phyloP scores from a whole-genome alignment of 257 asterid species.

The Nicotiana sylvestris region DNA sequence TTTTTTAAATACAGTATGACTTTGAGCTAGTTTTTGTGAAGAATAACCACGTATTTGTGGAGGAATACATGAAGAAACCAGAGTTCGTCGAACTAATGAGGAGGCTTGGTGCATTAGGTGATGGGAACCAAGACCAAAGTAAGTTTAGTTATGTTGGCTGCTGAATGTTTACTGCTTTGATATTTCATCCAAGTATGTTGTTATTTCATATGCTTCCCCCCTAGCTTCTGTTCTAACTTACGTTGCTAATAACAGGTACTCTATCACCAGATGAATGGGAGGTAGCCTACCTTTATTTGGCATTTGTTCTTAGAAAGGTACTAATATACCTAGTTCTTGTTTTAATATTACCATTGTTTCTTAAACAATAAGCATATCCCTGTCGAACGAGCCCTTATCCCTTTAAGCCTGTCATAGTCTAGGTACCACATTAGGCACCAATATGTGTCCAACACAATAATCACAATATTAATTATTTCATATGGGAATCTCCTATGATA shows the following conservation, averaged over 20 bases:
- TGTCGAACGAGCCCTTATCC: neutral
- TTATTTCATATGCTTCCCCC: neutral
- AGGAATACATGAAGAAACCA: slow-evolving; percentile 84
- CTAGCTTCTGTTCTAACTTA: neutral
- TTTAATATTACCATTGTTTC: neutral
- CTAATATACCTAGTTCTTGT: neutral
- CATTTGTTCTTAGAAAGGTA: slow-evolving; percentile 86
- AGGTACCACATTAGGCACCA: neutral
- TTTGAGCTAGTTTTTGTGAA: slow-evolving; percentile 87
- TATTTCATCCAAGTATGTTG: neutral
- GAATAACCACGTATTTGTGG: slow-evolving; percentile 71
- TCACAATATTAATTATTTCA: neutral
- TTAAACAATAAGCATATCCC: neutral
- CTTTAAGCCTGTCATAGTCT: neutral
- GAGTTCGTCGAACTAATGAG: slow-evolving; percentile 88
- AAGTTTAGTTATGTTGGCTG: slow-evolving; percentile 20
- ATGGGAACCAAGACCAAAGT: slow-evolving; percentile 81
- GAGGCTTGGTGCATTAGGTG: slow-evolving; percentile 93
- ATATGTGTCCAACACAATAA: neutral
- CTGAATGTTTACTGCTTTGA: neutral
- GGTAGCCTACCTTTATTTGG: slow-evolving; percentile 75
- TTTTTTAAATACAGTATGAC: slow-evolving; percentile 48
- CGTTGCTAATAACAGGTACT: slow-evolving; percentile 44
- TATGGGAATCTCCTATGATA: neutral
- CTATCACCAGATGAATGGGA: slow-evolving; percentile 96